A percentile compares a stretch with the other conserved stretches of the same genome.
Conservation (phyloP, 176 grass and related monocot species). For the Oryza coarctata region DNA sequence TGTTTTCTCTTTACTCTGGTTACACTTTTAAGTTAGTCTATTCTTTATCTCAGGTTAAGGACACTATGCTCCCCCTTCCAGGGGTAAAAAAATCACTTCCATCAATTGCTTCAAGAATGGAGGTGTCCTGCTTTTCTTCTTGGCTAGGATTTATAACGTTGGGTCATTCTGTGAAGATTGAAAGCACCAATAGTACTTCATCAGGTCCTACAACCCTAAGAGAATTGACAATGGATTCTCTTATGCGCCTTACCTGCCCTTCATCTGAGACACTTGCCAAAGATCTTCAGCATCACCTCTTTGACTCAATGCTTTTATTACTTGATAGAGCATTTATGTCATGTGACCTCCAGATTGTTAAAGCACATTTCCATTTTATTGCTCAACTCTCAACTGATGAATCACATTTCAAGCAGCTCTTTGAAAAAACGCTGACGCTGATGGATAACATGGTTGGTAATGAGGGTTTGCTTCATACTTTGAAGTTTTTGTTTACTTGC, state of each 20-base stretch:
- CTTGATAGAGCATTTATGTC: slow-evolving; percentile 84
- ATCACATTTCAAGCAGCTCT: slow-evolving; percentile 60
- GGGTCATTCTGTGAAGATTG: slow-evolving; percentile 43
- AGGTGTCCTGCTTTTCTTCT: slow-evolving; percentile 44
- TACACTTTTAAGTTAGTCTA: slow-evolving; percentile 32
- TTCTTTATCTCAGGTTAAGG: slow-evolving; percentile 67
- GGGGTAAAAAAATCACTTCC: slow-evolving; percentile 87
- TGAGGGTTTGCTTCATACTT: slow-evolving; percentile 49
- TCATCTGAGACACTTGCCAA: slow-evolving; percentile 53
- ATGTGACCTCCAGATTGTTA: slow-evolving; percentile 65
- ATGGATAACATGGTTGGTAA: slow-evolving; percentile 80
- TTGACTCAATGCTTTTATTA: slow-evolving; percentile 67
- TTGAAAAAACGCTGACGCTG: slow-evolving; percentile 70
- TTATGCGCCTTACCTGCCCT: slow-evolving; percentile 62
- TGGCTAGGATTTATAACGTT: slow-evolving; percentile 78
- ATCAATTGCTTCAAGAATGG: slow-evolving; percentile 76
- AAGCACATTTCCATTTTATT: slow-evolving; percentile 83
- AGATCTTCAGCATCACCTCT: slow-evolving; percentile 71
- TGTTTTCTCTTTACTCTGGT: slow-evolving; percentile 13
- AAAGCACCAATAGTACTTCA: slow-evolving; percentile 37
- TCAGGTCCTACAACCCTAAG: slow-evolving; percentile 45
- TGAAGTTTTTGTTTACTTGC: slow-evolving; percentile 89
- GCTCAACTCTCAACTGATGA: slow-evolving; percentile 71
- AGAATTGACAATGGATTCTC: slow-evolving; percentile 71
- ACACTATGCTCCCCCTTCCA: slow-evolving; percentile 75